Evolutionary conservation across 108 stramenopile genomes (phyloP).

Genomic region (Cyclotella sp.): DNA sequence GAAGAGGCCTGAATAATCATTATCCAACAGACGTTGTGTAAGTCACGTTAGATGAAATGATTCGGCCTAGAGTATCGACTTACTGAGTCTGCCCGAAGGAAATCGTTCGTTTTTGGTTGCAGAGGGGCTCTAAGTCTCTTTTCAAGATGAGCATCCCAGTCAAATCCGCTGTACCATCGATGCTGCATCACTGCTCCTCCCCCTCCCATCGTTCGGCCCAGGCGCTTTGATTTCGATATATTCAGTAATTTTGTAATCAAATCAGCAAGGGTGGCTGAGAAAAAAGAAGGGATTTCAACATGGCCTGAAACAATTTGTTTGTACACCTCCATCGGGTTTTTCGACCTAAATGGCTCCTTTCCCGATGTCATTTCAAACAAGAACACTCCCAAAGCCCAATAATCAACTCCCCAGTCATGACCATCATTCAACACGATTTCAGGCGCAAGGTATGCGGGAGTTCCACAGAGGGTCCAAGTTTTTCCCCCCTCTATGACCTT

Average conservation of each 20-base stretch:
- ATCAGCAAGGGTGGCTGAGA: conserved; percentile 56
- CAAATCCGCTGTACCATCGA: conserved; percentile 80
- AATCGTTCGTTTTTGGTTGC: conserved; percentile 50
- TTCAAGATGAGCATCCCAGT: conserved; percentile 78
- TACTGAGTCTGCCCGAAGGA: conserved; percentile 48
- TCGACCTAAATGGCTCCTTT: conserved; percentile 69
- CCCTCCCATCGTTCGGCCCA: conserved; percentile 83
- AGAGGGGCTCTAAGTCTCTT: conserved; percentile 66
- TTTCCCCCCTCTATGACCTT: conserved; percentile 54
- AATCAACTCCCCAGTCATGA: conserved; percentile 83
- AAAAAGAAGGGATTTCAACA: conserved; percentile 50
- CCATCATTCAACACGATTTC: conserved; percentile 81
- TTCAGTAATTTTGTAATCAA: conserved; percentile 77
- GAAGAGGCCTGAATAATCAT: no score
- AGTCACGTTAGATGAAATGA: neutral
- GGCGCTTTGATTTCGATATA: conserved; percentile 70
- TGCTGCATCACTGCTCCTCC: conserved; percentile 87
- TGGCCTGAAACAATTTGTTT: conserved; percentile 56
- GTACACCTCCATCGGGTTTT: conserved; percentile 61
- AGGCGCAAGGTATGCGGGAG: conserved; percentile 78
- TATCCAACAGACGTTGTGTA: neutral
- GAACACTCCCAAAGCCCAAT: conserved; percentile 78
- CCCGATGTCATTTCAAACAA: conserved; percentile 74
- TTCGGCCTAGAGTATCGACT: conserved; percentile 7
- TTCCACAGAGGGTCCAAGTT: conserved; percentile 75